Evolutionary conservation across 2,329 filamentous ascomycete genomes (phyloP), one percentile per base, ranked within the genome.

Genomic region (Ceratocystis destructans): DNA sequence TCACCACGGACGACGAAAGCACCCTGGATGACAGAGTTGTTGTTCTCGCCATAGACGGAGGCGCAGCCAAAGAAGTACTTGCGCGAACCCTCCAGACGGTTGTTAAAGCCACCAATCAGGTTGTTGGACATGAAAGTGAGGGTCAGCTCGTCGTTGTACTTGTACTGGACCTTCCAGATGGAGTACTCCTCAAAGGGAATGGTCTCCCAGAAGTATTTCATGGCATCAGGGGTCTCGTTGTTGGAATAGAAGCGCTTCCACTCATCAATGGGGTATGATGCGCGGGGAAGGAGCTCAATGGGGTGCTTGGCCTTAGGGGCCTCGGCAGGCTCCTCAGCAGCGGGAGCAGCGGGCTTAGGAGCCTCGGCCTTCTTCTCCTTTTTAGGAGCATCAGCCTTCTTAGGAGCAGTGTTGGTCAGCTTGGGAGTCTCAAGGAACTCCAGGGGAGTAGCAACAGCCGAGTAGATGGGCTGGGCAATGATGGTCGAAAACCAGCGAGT

Each of bases 171-270:
- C 77, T 85, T 86, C 90, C 91, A 99, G 77, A 99, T 80, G 66
- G 91, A 96, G 85, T 94, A 99, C 80, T 99, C 94, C 71, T 91
- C 87, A 72, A 94, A 87, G 75, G 94, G 93, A 79, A 86, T 85
- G 78, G 95, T 90, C 81, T 96, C 87, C 93, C 93, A 99, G 87
- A 99, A 97, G 88, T 89, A 97, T 77, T 93, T 92, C 74, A 97
- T 82, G 73, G 93, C 90, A 70, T 82, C 87, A 70, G 86, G 81
- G 72, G 89, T 92, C 70, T 96, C 90, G 77, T 88, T 84, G 86
- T 99, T 99, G 74, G 94, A 99, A 86, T 96, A 99, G 78, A 90
- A 87, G 75, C 94, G 91, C 88, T 99, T 99, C 89, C 88, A 96
- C 80, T 99, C 94, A 76, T 99, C 94, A 67, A 99, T 84, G 72